Conservation (phyloP, 768 basidiomycete genomes). For the Tulasnella sp. region DNA sequence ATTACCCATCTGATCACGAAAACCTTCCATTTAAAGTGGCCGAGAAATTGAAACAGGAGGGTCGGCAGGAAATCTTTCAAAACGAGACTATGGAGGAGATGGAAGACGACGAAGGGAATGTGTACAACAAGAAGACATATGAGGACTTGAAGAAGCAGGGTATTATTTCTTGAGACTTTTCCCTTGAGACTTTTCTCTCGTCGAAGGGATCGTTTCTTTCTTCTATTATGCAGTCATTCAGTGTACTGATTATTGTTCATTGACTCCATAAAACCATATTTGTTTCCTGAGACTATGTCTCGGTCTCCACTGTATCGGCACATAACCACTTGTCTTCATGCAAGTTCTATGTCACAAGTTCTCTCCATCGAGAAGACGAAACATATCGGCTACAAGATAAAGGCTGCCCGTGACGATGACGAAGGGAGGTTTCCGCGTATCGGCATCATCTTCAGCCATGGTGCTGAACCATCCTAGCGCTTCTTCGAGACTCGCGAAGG, state of each 20-base stretch:
- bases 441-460: constrained; percentile 10
- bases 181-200: background rate
- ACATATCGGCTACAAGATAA: constrained; percentile 91
- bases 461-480: constrained; percentile 40
- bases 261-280: no score
- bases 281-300: no score
- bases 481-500: constrained; percentile 30
- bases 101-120: constrained; percentile 97
- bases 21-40: constrained; percentile 49
- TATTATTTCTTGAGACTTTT: constrained; percentile 37
- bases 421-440: constrained; percentile 31
- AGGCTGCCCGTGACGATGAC: constrained; percentile 81
- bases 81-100: constrained; percentile 96
- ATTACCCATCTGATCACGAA: background rate
- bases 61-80: constrained; percentile 85
- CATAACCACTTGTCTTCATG: no score
- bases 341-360: no score
- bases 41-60: constrained; percentile 94
- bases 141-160: constrained; percentile 96
- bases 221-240: no score
- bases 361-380: constrained; percentile 37
- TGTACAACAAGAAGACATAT: constrained; percentile 97
- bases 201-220: no score
- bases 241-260: no score
- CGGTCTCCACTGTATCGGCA: no score